Evolutionary conservation across 2,329 filamentous ascomycete species (phyloP).

Genomic region (Microcyclospora pomicola): DNA sequence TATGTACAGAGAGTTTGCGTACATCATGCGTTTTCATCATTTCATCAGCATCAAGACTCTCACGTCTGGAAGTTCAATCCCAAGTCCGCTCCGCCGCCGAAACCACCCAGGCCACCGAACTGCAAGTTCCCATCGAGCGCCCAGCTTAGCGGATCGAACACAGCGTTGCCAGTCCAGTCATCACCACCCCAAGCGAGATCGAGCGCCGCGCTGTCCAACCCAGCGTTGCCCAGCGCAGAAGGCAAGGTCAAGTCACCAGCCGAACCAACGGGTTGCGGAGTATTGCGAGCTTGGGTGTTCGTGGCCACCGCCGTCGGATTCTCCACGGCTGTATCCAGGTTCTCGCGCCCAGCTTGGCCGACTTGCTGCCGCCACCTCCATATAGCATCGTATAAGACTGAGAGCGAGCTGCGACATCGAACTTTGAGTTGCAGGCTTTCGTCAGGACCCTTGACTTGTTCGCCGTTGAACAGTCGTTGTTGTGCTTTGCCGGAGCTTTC

Average conservation of each 20-base stretch:
- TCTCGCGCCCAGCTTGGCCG: conserved; percentile 31
- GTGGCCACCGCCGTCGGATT: conserved; percentile 49
- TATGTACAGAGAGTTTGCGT: no score
- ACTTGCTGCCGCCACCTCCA: conserved; percentile 77
- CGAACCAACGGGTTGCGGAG: conserved; percentile 11
- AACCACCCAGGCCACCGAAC: conserved; percentile 6
- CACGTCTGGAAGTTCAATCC: not conserved
- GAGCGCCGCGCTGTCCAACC: conserved; percentile 1
- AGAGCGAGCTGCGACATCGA: conserved; percentile 74
- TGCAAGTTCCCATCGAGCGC: conserved; percentile 68
- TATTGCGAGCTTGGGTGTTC: conserved; percentile 15
- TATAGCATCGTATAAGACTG: conserved; percentile 69
- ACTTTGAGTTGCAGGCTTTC: conserved; percentile 67
- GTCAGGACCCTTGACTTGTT: conserved; percentile 29
- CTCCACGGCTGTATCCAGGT: conserved; percentile 52
- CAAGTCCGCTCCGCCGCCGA: not conserved
- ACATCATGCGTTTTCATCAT: no score
- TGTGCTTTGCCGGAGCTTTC: conserved; percentile 37
- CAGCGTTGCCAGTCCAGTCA: conserved; percentile 16
- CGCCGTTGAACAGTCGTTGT: conserved; percentile 15
- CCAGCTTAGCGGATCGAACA: conserved; percentile 61
- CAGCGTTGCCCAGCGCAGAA: conserved; percentile 7
- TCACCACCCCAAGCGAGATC: conserved; percentile 30
- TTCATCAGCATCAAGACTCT: no score
- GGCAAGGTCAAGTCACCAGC: conserved; percentile 7